A percentile compares a stretch with the other conserved stretches of the same genome.
Evolutionary conservation across 495 filamentous ascomycete species (phyloP).

Genomic region (Choiromyces venosus): DNA sequence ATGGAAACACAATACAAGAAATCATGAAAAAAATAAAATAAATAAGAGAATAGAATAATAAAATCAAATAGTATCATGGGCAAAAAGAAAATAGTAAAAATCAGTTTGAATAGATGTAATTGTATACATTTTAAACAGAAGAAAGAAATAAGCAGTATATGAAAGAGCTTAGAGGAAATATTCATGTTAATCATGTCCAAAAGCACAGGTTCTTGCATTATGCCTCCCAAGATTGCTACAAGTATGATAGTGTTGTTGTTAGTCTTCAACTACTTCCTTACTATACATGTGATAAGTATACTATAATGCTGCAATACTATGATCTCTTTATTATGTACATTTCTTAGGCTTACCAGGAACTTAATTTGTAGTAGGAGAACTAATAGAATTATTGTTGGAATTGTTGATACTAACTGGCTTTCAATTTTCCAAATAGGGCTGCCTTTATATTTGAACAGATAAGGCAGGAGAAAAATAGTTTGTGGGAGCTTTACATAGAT

Average conservation of each 20-base stretch:
- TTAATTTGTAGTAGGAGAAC: neutral
- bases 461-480: constrained; percentile 3
- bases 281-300: constrained; percentile 10
- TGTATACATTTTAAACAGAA: no score
- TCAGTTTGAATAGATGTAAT: no score
- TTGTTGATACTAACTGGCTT: constrained; percentile 8
- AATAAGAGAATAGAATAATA: no score
- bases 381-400: neutral
- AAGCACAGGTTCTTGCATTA: constrained; percentile 6
- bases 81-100: no score
- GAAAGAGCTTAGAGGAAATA: no score
- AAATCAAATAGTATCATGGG: no score
- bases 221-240: neutral
- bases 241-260: neutral
- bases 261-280: constrained; percentile 1
- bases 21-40: no score
- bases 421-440: neutral
- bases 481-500: neutral
- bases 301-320: constrained; percentile 1
- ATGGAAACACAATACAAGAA: no score
- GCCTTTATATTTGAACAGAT: neutral
- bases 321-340: constrained; percentile 5
- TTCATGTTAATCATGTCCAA: neutral
- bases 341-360: constrained; percentile 6
- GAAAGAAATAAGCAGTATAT: no score